These are phyloP conservation scores for Phyllosticta citrichinensis DNA, from an alignment of 2,329 filamentous ascomycete genomes.

Conservation along the genomic window DNA sequence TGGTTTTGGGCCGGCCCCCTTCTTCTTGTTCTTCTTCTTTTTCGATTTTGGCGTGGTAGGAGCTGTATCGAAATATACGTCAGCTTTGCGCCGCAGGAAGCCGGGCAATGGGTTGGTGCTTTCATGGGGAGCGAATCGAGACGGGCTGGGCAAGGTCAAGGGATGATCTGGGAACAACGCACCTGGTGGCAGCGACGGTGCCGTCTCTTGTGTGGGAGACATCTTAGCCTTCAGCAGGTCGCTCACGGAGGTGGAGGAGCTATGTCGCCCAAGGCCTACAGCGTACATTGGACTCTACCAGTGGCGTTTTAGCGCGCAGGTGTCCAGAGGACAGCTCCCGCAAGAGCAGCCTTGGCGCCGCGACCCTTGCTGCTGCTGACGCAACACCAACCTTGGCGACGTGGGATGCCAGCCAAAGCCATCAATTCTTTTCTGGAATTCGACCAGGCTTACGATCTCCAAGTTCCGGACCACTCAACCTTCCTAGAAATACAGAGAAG, in stretches of 20 bases:
- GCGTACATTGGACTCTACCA: constrained; percentile 4
- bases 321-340: not conserved
- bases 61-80: constrained; percentile 1
- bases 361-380: not conserved
- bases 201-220: constrained; percentile 8
- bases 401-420: not conserved
- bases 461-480: no score
- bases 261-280: constrained; percentile 8
- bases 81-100: not conserved
- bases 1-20: constrained; percentile 35
- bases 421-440: not conserved
- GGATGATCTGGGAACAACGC: not conserved
- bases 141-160: not conserved
- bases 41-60: constrained; percentile 5
- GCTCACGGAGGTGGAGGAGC: constrained; percentile 7
- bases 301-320: not conserved
- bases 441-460: not conserved
- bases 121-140: not conserved
- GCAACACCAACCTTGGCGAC: not conserved
- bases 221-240: constrained; percentile 10
- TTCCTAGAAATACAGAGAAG: no score
- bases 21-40: constrained; percentile 50
- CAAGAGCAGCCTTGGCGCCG: not conserved
- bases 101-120: not conserved
- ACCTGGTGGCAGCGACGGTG: constrained; percentile 7